Evolutionary conservation across 805 yeast species (phyloP), one percentile per base, ranked within the genome.

Genomic region (Yamadazyma philogaea): DNA sequence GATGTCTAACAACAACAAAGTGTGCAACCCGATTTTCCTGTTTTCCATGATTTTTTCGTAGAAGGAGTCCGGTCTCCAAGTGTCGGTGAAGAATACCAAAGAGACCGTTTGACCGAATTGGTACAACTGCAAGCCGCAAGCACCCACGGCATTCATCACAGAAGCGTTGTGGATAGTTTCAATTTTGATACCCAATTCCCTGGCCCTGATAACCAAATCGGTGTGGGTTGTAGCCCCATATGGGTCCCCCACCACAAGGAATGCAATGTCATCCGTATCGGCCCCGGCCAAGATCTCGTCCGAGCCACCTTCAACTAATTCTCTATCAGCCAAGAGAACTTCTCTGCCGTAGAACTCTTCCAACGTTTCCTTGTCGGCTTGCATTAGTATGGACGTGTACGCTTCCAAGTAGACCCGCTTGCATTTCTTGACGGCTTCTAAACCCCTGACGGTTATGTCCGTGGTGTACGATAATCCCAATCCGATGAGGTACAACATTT

Each of bases 141-240:
- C 95, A 15, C 99, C 99, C 19, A 91, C 96, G 0, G 98, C 99
- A 60, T 91, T 91, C 96, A 93, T 89, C 10, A 91, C 93, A 14
- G 96, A 86, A 1, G 99, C 99, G 63, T 91, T 91, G 68, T 91
- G 99, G 46, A 91, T 79, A 30, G 85, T 77, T 58, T 87, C 95
- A 34, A 86, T 87, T 39, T 75, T 69, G 57, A 93, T 87, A 2
- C 79, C 79, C 46, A 82, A 72, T 63, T 86, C 96, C 53, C 95
- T 78, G 34, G 99, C 98, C 57, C 99, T 75, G 46, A 91, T 77
- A 32, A 90, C 87, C 49, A 91, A 74, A 67, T 93, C 99, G 0
- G 97, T 88, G 66, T 91, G 99, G 0, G 99, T 91, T 4, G 99
- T 91, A 24, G 99, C 99, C 26, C 99, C 99, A 59, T 88, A 91